Evolutionary conservation across 306 rosid species (phyloP), one percentile per base, ranked within the genome.

Genomic region (Pyrus pyrifolia): DNA sequence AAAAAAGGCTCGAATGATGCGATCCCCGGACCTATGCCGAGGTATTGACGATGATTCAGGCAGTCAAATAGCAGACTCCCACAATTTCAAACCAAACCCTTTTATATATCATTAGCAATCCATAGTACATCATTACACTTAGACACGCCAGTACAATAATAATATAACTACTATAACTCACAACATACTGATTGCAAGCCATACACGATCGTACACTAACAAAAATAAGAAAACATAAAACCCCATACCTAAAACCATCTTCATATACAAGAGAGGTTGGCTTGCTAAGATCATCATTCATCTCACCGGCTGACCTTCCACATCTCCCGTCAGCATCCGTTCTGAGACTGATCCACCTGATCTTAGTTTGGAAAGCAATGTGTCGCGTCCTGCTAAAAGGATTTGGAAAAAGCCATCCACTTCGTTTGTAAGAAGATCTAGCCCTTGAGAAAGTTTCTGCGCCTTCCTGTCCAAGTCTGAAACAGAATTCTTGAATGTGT

Each of bases 341-440:
- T 75, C 88, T 69, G 52, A 70, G 70, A 70, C 74, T 22, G 80
- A 70, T 68, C 82, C 91, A 67, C 82, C 85, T 8, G 84, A 81
- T 80, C 96, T 91, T 58, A 91, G 45, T 64, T 81, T 81, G 2
- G 85, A 83, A 19, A 93, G 88, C 88, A 91, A 79, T 3, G 90
- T 80, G 33, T 93, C 96, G 2, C 98, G 97, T 21, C 98, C 89
- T 2, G 74, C 51, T 81, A 93, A 57, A 44, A 93, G 86, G 63
- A 81, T 77, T 13, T 87, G 78, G 70, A 93, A 93, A 80, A 91
- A 91, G 0, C 84, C 80, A 78, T 91, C 91, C 23, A 93, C 96
- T 78, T 82, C 91, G 82, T 89, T 85, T 4, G 92, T 84, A 46
- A 91, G 91, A 81, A 81, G 84, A 86, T 93, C 96, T 14, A 91